These are phyloP conservation scores for Solanum etuberosum DNA, from an alignment of 257 asterid species.

Conservation along the genomic window DNA sequence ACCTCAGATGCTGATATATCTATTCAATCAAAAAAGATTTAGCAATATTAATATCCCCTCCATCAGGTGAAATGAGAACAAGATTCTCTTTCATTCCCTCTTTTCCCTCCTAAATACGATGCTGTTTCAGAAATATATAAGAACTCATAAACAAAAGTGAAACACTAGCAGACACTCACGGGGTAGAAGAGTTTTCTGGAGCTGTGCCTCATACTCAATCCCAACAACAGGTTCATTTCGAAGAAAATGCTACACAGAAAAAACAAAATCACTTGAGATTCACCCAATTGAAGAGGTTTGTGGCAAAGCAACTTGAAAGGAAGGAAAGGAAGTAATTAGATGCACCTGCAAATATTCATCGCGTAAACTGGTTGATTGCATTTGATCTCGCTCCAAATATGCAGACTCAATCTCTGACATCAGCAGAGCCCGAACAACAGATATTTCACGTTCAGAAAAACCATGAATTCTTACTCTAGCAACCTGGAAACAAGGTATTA, in stretches of 20 bases:
- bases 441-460: conserved; percentile 87
- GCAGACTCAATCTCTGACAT: conserved; percentile 95
- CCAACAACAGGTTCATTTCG: conserved; percentile 94
- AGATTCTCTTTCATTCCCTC: not conserved
- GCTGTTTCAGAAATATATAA: not conserved
- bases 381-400: conserved; percentile 84
- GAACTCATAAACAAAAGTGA: not conserved
- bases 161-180: conserved; percentile 34
- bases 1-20: conserved; percentile 78
- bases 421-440: conserved; percentile 64
- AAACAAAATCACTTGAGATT: conserved; percentile 2
- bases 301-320: not conserved
- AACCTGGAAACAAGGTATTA: conserved; percentile 52
- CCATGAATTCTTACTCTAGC: conserved; percentile 83
- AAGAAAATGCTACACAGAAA: conserved; percentile 64
- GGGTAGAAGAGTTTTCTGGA: conserved; percentile 81
- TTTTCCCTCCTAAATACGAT: not conserved
- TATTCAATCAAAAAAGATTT: conserved; percentile 15
- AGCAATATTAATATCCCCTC: not conserved
- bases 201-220: conserved; percentile 85
- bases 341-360: conserved; percentile 87
- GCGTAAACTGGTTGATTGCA: conserved; percentile 76
- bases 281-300: not conserved
- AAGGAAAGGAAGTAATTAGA: not conserved
- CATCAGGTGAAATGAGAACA: not conserved